phyloP scores from a whole-genome alignment of 176 grass and related monocot genomes.

The Aegilops sharonensis region DNA sequence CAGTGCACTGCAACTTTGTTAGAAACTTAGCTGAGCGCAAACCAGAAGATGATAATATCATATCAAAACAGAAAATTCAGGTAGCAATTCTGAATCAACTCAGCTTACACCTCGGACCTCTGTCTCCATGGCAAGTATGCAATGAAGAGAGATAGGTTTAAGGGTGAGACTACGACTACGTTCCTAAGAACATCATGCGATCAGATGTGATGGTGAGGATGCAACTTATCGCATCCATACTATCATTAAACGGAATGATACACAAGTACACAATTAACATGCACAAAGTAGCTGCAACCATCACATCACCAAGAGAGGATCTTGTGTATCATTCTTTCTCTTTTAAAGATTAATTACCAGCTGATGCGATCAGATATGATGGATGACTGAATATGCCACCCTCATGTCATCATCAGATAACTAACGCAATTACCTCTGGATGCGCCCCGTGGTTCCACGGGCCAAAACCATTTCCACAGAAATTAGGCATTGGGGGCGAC shows the following conservation, averaged over 20 bases:
- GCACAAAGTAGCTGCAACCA: background rate
- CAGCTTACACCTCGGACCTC: background rate
- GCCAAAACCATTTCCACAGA: constrained; percentile 65
- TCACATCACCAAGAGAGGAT: background rate
- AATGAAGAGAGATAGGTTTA: background rate
- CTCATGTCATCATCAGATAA: background rate
- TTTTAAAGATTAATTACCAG: constrained; percentile 10
- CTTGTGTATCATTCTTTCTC: background rate
- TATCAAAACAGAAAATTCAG: background rate
- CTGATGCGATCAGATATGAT: constrained; percentile 4
- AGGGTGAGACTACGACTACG: background rate
- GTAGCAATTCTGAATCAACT: background rate
- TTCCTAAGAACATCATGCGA: background rate
- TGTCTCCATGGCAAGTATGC: constrained; percentile 4
- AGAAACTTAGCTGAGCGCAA: background rate
- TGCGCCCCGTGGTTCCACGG: constrained; percentile 53
- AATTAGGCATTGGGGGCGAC: constrained; percentile 56
- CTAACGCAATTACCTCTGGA: constrained; percentile 53
- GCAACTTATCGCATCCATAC: background rate
- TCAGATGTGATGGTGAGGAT: background rate
- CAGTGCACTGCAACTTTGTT: background rate
- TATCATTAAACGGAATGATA: background rate
- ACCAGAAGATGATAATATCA: background rate
- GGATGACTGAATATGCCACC: background rate
- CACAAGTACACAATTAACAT: background rate